Percentiles rank a stretch among this genome's conserved stretches.
Evolutionary conservation across 495 filamentous ascomycete genomes (phyloP).

Genomic region (Hypoxylon lenormandii): DNA sequence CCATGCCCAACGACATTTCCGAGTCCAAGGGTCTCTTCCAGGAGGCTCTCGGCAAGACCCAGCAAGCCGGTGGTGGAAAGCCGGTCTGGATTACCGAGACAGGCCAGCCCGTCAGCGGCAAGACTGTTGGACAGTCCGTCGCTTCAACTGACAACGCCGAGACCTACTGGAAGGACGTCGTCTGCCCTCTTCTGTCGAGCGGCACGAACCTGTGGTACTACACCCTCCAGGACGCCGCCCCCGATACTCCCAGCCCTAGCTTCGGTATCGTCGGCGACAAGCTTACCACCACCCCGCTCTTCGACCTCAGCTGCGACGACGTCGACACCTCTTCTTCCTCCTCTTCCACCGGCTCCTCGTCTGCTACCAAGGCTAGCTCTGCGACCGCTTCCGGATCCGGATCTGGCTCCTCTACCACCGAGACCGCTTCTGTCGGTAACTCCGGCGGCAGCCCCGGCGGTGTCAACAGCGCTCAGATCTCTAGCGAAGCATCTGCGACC

Average conservation of each 20-base stretch:
- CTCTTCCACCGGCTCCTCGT: conserved; percentile 15
- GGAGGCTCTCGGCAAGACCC: conserved; percentile 69
- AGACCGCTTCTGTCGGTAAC: conserved; percentile 22
- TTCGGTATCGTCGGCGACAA: conserved; percentile 70
- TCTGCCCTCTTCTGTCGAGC: conserved; percentile 74
- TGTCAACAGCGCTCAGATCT: conserved; percentile 39
- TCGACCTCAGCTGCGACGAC: conserved; percentile 68
- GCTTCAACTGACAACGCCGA: conserved; percentile 76
- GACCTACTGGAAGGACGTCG: conserved; percentile 82
- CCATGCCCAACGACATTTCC: conserved; percentile 72
- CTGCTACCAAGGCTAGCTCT: conserved; percentile 6
- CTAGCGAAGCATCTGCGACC: conserved; percentile 41
- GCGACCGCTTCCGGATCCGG: conserved; percentile 31
- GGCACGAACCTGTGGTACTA: conserved; percentile 79
- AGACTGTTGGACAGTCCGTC: conserved; percentile 68
- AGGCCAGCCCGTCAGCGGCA: conserved; percentile 82
- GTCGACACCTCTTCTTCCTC: conserved; percentile 32
- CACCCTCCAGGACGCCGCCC: conserved; percentile 74
- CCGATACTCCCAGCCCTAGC: conserved; percentile 70
- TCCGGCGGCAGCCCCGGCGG: conserved; percentile 43
- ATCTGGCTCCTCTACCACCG: conserved; percentile 29
- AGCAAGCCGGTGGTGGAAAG: conserved; percentile 71
- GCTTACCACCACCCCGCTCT: conserved; percentile 68
- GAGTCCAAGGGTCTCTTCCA: conserved; percentile 72
- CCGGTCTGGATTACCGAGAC: conserved; percentile 91